phyloP scores from a whole-genome alignment of 257 asterid species.

The Catharanthus roseus region DNA sequence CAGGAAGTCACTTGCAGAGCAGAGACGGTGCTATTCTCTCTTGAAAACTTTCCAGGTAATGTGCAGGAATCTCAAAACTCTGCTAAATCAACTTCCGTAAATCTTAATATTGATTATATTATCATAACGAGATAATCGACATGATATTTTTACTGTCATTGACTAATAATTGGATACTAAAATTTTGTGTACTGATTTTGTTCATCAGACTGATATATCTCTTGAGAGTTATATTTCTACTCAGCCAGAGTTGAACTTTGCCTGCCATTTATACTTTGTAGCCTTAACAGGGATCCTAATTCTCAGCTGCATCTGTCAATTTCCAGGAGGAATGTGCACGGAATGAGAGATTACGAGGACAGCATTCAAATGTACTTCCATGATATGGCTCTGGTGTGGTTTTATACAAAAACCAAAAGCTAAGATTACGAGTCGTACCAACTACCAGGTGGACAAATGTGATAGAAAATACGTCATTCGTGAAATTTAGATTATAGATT shows the following conservation, averaged over 20 bases:
- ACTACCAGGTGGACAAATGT: not conserved
- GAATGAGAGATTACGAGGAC: conserved; percentile 19
- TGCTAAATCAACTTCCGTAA: not conserved
- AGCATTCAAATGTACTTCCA: not conserved
- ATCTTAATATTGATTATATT: not conserved
- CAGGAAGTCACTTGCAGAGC: conserved; percentile 52
- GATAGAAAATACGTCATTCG: not conserved
- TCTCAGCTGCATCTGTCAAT: not conserved
- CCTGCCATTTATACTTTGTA: not conserved
- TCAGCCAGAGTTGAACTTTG: not conserved
- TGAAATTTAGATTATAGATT: not conserved
- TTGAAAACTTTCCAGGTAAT: conserved; percentile 65
- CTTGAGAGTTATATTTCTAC: not conserved
- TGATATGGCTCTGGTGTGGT: not conserved
- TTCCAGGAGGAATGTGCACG: conserved; percentile 26
- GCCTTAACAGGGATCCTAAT: not conserved
- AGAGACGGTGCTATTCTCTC: conserved; percentile 52
- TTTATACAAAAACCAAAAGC: too few species aligned
- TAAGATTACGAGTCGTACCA: too few species aligned
- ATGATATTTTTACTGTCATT: not conserved
- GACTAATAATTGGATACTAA: not conserved
- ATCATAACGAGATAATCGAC: not conserved
- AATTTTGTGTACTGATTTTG: not conserved
- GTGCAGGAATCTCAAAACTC: not conserved
- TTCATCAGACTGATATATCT: not conserved